phyloP scores from a whole-genome alignment of 495 filamentous ascomycete species.

The Penicillium mononematosum region DNA sequence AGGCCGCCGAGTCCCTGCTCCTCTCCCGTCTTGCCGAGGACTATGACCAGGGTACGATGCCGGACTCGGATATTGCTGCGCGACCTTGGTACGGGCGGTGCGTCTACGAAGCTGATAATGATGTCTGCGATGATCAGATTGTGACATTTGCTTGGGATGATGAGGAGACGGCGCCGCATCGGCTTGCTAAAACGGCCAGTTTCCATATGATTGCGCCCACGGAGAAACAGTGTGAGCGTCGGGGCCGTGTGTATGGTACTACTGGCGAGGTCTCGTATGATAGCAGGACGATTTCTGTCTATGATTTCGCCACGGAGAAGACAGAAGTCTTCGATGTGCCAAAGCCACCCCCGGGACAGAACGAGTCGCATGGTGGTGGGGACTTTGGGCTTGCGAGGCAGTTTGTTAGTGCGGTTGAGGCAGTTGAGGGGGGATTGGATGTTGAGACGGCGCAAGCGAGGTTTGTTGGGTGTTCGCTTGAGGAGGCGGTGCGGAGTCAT shows the following conservation, averaged over 20 bases:
- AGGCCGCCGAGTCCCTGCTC: conserved; percentile 34
- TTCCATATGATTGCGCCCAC: conserved; percentile 95
- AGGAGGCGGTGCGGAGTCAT: conserved; percentile 85
- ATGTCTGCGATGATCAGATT: conserved; percentile 84
- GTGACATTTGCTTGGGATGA: conserved; percentile 82
- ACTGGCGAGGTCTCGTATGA: conserved; percentile 81
- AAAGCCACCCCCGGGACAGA: conserved; percentile 38
- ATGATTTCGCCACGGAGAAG: conserved; percentile 36
- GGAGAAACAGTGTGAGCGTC: conserved; percentile 78
- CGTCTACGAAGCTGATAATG: conserved; percentile 89
- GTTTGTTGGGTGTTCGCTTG: conserved; percentile 75
- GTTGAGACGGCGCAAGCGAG: conserved; percentile 71
- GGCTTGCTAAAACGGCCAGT: conserved; percentile 72
- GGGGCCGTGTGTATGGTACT: conserved; percentile 80
- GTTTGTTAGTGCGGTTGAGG: conserved; percentile 78
- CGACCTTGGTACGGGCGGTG: conserved; percentile 89
- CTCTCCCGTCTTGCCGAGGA: conserved; percentile 57
- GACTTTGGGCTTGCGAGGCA: conserved; percentile 77
- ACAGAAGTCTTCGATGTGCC: conserved; percentile 32
- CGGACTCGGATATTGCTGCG: conserved; percentile 51
- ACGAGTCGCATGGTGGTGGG: conserved; percentile 73
- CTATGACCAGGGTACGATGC: conserved; percentile 53
- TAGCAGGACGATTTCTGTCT: conserved; percentile 42
- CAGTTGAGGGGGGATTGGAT: conserved; percentile 65
- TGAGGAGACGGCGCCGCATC: conserved; percentile 41